A percentile compares a stretch with the other conserved stretches of the same genome.
phyloP scores from a whole-genome alignment of 805 yeast species.

The Wickerhamiella bombiphila region DNA sequence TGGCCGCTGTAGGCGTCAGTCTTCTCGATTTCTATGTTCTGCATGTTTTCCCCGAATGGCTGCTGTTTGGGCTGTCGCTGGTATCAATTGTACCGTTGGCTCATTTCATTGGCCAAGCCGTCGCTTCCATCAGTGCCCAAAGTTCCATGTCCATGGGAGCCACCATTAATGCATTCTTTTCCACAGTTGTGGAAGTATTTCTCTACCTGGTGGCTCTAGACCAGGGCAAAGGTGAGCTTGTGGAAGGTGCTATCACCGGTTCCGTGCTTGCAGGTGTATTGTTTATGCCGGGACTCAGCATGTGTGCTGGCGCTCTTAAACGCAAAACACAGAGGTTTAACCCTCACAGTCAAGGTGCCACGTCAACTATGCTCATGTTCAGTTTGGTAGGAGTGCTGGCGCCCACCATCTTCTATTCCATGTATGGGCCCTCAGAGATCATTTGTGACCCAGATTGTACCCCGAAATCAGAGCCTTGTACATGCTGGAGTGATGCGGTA shows the following conservation, averaged over 20 bases:
- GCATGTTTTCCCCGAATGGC: slow-evolving; percentile 34
- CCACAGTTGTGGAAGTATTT: slow-evolving; percentile 87
- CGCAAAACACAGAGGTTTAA: slow-evolving; percentile 90
- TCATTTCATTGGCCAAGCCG: slow-evolving; percentile 95
- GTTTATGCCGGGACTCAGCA: slow-evolving; percentile 81
- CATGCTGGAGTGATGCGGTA: slow-evolving; percentile 55
- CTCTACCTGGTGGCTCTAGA: slow-evolving; percentile 80
- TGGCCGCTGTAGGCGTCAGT: slow-evolving; percentile 66
- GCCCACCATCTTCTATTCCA: slow-evolving; percentile 79
- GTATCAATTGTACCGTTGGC: slow-evolving; percentile 86
- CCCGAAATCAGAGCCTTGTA: neutral
- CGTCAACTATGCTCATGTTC: slow-evolving; percentile 86
- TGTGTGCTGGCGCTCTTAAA: slow-evolving; percentile 94
- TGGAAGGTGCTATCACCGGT: slow-evolving; percentile 93
- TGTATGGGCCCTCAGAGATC: slow-evolving; percentile 76
- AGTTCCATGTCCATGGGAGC: slow-evolving; percentile 99
- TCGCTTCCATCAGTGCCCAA: slow-evolving; percentile 97
- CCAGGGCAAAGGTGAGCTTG: slow-evolving; percentile 74
- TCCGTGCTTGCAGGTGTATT: slow-evolving; percentile 85
- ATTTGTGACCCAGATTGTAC: slow-evolving; percentile 31
- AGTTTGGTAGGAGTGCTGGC: slow-evolving; percentile 85
- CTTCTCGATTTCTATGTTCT: slow-evolving; percentile 61
- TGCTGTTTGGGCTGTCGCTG: slow-evolving; percentile 61
- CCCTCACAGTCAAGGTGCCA: slow-evolving; percentile 93
- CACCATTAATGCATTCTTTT: slow-evolving; percentile 91